Evolutionary conservation across 148 eudicot species (phyloP).

Genomic region (Heliosperma pusillum): DNA sequence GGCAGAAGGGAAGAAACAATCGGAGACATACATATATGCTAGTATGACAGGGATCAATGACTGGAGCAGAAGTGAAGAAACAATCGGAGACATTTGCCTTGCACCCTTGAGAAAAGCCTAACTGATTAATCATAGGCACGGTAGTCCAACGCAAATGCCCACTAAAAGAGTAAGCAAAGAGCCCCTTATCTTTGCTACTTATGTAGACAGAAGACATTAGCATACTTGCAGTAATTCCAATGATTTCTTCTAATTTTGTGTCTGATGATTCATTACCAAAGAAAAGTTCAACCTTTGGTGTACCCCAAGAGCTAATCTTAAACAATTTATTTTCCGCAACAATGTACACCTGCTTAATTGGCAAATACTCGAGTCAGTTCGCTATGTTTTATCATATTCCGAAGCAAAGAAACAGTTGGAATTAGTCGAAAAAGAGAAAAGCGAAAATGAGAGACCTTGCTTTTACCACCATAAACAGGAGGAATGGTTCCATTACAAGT

Average conservation of each 20-base stretch:
- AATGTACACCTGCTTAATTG: slow-evolving; percentile 57
- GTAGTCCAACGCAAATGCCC: slow-evolving; percentile 68
- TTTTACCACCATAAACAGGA: slow-evolving; percentile 67
- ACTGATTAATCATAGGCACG: slow-evolving; percentile 54
- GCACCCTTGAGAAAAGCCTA: slow-evolving; percentile 80
- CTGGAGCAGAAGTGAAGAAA: slow-evolving; percentile 57
- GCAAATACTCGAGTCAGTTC: neutral
- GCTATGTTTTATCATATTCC: neutral
- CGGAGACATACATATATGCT: slow-evolving; percentile 56
- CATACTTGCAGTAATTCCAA: slow-evolving; percentile 62
- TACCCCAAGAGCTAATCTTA: slow-evolving; percentile 39
- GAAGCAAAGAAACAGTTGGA: neutral
- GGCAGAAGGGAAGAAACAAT: neutral
- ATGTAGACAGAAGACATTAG: slow-evolving; percentile 60
- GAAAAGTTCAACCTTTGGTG: slow-evolving; percentile 53
- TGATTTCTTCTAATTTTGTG: slow-evolving; percentile 49
- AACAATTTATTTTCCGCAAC: slow-evolving; percentile 80
- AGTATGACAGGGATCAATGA: slow-evolving; percentile 80
- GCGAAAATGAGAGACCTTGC: slow-evolving; percentile 40
- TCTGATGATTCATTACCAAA: slow-evolving; percentile 44
- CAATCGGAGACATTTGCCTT: slow-evolving; percentile 58
- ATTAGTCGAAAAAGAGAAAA: neutral
- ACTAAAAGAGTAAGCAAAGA: slow-evolving; percentile 53
- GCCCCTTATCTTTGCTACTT: slow-evolving; percentile 54
- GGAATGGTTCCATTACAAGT: slow-evolving; percentile 54